phyloP scores from a whole-genome alignment of 2,329 filamentous ascomycete species.

The Acarospora socialis region DNA sequence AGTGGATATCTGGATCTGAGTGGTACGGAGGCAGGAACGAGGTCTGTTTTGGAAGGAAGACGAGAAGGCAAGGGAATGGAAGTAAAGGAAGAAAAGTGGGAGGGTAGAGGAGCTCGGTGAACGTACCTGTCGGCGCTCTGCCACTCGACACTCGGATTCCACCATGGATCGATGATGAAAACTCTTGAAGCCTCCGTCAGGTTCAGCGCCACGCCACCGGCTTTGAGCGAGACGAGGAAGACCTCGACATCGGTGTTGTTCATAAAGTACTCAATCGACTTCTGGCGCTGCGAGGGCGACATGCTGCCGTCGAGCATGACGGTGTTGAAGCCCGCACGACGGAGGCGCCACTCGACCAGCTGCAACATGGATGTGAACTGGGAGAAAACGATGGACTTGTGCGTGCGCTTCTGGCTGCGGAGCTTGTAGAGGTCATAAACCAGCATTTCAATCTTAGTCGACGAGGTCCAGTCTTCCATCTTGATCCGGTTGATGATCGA shows the following conservation, averaged over 20 bases:
- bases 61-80: too few species aligned
- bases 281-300: constrained; percentile 85
- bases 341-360: constrained; percentile 90
- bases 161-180: constrained; percentile 97
- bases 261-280: constrained; percentile 94
- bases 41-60: too few species aligned
- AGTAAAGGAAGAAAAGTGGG: constrained; percentile 1
- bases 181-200: constrained; percentile 88
- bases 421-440: constrained; percentile 89
- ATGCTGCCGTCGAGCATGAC: constrained; percentile 98
- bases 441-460: constrained; percentile 93
- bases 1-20: too few species aligned
- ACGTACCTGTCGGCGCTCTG: constrained; percentile 96
- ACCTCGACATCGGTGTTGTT: constrained; percentile 86
- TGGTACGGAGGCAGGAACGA: background rate
- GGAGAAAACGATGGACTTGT: constrained; percentile 95
- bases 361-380: constrained; percentile 97
- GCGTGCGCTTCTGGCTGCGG: constrained; percentile 78
- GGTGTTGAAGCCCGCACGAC: constrained; percentile 91
- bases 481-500: constrained; percentile 98
- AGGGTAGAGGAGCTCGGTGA: constrained; percentile 27
- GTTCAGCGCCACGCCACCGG: constrained; percentile 89
- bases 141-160: constrained; percentile 99
- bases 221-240: constrained; percentile 90
- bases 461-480: constrained; percentile 98